Conservation (phyloP, 768 basidiomycete species). For the Vararia minispora region DNA sequence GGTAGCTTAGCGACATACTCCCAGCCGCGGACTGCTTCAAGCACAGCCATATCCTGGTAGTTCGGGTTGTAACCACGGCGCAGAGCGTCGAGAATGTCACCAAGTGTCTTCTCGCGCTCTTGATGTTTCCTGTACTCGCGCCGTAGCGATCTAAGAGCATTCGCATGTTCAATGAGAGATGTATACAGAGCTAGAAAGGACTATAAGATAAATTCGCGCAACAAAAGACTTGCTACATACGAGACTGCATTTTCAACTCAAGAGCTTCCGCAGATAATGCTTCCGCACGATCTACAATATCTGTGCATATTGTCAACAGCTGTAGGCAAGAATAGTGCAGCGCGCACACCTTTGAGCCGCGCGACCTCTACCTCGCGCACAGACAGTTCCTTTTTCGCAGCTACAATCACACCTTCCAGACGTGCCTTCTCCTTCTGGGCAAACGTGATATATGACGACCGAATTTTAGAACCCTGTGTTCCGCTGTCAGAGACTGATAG, state of each 20-base stretch:
- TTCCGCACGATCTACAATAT: constrained; percentile 69
- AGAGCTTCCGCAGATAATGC: constrained; percentile 69
- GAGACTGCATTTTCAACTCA: constrained; percentile 78
- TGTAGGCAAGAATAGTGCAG: not conserved
- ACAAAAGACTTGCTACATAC: constrained; percentile 32
- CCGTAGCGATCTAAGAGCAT: constrained; percentile 68
- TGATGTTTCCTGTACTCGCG: constrained; percentile 61
- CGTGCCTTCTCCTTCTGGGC: constrained; percentile 86
- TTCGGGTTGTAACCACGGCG: constrained; percentile 92
- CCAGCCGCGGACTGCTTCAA: constrained; percentile 94
- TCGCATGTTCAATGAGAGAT: constrained; percentile 60
- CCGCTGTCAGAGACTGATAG: not conserved
- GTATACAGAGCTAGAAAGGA: constrained; percentile 63
- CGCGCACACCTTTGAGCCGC: constrained; percentile 49
- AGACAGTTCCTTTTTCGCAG: constrained; percentile 45
- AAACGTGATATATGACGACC: constrained; percentile 75
- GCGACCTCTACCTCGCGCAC: constrained; percentile 61
- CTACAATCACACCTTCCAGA: constrained; percentile 52
- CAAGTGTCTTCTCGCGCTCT: constrained; percentile 66
- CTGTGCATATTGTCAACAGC: constrained; percentile 29
- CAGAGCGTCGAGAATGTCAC: constrained; percentile 72
- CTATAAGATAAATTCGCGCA: constrained; percentile 2
- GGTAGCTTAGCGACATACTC: constrained; percentile 62
- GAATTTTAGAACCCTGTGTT: constrained; percentile 79
- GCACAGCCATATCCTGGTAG: constrained; percentile 98